These are phyloP conservation scores for Sphaerulina musiva DNA, from an alignment of 2,329 filamentous ascomycete species.

Conservation along the genomic window DNA sequence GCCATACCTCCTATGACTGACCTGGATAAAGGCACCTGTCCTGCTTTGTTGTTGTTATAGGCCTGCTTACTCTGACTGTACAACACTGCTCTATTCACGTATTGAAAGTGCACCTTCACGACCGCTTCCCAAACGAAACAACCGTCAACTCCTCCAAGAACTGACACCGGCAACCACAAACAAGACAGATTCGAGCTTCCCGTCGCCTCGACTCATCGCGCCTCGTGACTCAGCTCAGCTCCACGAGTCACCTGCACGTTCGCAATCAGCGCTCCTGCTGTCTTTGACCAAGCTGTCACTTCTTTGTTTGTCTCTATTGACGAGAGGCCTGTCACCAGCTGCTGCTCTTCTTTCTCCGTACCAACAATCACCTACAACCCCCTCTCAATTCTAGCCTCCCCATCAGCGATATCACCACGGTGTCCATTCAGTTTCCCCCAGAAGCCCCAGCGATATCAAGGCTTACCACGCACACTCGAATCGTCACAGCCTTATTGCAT, in stretches of 20 bases:
- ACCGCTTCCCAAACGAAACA: too few relatives aligned
- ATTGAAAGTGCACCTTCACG: too few relatives aligned
- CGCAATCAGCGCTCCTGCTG: conserved; percentile 1
- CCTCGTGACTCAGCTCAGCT: conserved; percentile 12
- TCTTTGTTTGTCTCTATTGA: conserved; percentile 11
- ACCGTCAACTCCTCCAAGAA: conserved; percentile 1
- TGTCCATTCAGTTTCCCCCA: conserved; percentile 16
- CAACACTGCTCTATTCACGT: too few relatives aligned
- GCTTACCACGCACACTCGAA: conserved; percentile 10
- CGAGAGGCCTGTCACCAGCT: background rate
- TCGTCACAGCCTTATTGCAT: conserved; percentile 2
- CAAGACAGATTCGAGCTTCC: background rate
- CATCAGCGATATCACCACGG: conserved; percentile 18
- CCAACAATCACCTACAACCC: conserved; percentile 10
- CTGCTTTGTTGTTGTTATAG: conserved; percentile 10
- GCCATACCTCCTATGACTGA: conserved; percentile 6
- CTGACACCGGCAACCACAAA: conserved; percentile 5
- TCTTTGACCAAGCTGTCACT: conserved; percentile 15
- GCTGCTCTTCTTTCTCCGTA: background rate
- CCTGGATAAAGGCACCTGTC: conserved; percentile 16
- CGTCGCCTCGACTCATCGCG: conserved; percentile 1
- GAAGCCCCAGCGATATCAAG: background rate
- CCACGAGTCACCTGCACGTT: conserved; percentile 8
- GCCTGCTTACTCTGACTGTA: too few relatives aligned
- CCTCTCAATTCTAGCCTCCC: background rate